Base-by-base conservation (phyloP, 108 stramenopile species). In the Aurantiochytrium sp. region DNA sequence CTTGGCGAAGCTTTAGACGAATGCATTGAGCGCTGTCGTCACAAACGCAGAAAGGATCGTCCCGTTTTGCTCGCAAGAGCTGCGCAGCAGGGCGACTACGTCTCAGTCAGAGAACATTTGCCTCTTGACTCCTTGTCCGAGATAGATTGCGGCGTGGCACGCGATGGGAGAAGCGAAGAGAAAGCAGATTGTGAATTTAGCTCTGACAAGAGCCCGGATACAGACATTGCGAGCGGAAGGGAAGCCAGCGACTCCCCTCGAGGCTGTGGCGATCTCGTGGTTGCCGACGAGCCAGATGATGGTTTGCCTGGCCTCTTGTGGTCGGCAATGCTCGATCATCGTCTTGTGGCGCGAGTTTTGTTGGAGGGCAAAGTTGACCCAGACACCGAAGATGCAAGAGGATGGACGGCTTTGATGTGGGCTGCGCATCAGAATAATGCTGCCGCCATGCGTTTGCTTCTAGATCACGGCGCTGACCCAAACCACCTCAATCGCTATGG, bases 391-490 rank as follows among this genome's bases (percentile, higher is more conserved):
- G 73, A 83, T 44, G 51, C 19, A 25, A 83, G 45, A 23, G 73
- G 73, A 53, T 83, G 73, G 73, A 83, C 73, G 51, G 73, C 73
- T 6, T 10, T 83, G 5, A 83, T 83, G 73, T 83, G 73, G 73
- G 21, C 16, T n/a, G 73, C 73, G 18, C 73, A 83, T n/a, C 73
- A 83, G 51, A 83, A 83, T 3, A 83, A 83, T n/a, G 49, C 44
- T 23, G 73, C 44, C 21, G 45, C 45, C n/a, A 51, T 83, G 28
- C 49, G n/a, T 45, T 12, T 83, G 18, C n/a, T 83, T 10, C 5
- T 83, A 5, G 21, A 47, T 6, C 51, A 23, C 51, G 73, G 73
- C 2, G 73, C 73, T 0, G 51, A 83, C 73, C 49, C 51, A 44
- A 53, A 83, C 51, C 73, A 83, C 28, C 19, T 0, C 21, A 83